Conservation (phyloP, 768 basidiomycete species). For the Pulveroboletus sp. region DNA sequence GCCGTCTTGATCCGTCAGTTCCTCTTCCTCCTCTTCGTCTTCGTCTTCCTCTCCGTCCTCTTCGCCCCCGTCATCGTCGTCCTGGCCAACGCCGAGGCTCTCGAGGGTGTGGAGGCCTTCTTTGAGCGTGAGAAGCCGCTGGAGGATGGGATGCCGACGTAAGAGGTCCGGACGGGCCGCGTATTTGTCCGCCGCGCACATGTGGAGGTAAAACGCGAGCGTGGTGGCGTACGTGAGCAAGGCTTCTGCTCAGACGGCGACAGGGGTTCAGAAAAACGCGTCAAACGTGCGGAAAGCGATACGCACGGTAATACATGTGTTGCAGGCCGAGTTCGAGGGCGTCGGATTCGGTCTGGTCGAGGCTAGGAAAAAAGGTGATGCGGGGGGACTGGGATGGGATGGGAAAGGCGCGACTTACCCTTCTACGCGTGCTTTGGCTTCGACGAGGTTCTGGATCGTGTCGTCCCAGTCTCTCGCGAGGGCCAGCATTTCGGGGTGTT, state of each 20-base stretch:
- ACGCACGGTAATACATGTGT: constrained; percentile 87
- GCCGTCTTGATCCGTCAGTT: constrained; percentile 40
- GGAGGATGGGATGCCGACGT: constrained; percentile 66
- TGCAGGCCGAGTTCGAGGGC: constrained; percentile 63
- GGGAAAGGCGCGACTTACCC: constrained; percentile 41
- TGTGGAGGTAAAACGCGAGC: constrained; percentile 88
- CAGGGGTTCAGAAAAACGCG: no score
- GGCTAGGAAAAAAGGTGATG: constrained; percentile 37
- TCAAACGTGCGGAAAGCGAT: not conserved
- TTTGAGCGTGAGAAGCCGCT: constrained; percentile 77
- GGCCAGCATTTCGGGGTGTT: constrained; percentile 73
- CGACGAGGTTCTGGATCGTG: constrained; percentile 50
- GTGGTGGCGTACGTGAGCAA: constrained; percentile 86
- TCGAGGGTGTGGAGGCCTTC: constrained; percentile 78
- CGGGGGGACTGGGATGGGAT: not conserved
- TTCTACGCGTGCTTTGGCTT: constrained; percentile 49
- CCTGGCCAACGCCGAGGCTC: constrained; percentile 70
- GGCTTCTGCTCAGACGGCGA: constrained; percentile 56
- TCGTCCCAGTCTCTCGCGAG: constrained; percentile 84
- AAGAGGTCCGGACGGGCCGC: constrained; percentile 57
- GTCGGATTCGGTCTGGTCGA: constrained; percentile 46
- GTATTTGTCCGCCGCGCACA: constrained; percentile 69
- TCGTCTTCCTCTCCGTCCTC: constrained; percentile 30
- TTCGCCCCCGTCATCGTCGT: constrained; percentile 43
- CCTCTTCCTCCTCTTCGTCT: constrained; percentile 9